Conservation (phyloP, 352 stramenopile genomes). For the Globisporangium okanoganense region DNA sequence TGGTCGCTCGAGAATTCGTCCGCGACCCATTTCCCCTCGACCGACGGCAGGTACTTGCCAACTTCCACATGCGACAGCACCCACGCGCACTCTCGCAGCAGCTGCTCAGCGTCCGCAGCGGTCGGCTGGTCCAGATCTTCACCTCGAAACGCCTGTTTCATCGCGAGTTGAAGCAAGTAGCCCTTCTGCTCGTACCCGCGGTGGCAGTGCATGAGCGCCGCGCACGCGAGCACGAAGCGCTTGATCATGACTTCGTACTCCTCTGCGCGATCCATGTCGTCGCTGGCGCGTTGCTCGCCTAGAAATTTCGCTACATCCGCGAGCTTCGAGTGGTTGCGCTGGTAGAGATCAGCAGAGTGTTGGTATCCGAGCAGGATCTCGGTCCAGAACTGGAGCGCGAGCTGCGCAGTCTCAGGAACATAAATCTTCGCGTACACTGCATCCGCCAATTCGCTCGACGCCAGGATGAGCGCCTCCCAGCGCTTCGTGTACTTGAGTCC, state of each 20-base stretch:
- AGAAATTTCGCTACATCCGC: constrained; percentile 38
- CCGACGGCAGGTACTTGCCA: constrained; percentile 44
- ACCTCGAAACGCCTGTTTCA: constrained; percentile 32
- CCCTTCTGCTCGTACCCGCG: constrained; percentile 62
- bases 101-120: constrained; percentile 31
- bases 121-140: constrained; percentile 30
- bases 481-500: constrained; percentile 72
- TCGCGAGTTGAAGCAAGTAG: constrained; percentile 32
- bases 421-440: constrained; percentile 35
- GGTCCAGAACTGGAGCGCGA: constrained; percentile 45
- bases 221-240: constrained; percentile 35
- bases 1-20: constrained; percentile 75
- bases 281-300: constrained; percentile 20
- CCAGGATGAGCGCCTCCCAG: constrained; percentile 51
- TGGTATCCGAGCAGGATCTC: constrained; percentile 75
- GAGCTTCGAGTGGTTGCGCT: constrained; percentile 39
- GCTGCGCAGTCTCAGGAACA: constrained; percentile 15
- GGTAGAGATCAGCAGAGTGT: constrained; percentile 61
- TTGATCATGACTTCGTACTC: constrained; percentile 17
- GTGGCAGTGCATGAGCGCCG: constrained; percentile 59
- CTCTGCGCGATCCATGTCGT: neutral
- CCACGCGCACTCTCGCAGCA: constrained; percentile 60
- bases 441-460: constrained; percentile 38
- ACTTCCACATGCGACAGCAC: constrained; percentile 37
- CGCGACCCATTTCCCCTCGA: constrained; percentile 78